A percentile compares a stretch with the other conserved stretches of the same genome.
These are phyloP conservation scores for Groenewaldozyma sp. DNA, from an alignment of 1,139 yeast species.

Conservation along the genomic window DNA sequence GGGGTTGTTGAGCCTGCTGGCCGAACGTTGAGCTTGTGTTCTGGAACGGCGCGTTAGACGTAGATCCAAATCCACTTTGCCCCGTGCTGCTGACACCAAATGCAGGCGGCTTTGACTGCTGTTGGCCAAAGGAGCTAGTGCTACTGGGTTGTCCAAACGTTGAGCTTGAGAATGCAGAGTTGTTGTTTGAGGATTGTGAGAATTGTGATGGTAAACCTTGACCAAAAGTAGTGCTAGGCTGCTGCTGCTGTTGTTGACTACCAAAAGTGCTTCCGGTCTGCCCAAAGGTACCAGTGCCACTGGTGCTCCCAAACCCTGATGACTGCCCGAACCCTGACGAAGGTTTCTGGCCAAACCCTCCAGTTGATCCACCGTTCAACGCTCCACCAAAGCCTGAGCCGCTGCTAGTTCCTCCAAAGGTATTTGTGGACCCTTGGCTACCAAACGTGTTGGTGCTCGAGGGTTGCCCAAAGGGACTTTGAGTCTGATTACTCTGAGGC, in stretches of 20 bases:
- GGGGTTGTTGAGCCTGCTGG: conserved; percentile 1
- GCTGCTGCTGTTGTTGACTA: conserved; percentile 6
- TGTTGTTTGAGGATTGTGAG: conserved; percentile 1
- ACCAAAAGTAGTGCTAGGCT: conserved; percentile 1
- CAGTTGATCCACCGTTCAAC: background rate
- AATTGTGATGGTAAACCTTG: background rate
- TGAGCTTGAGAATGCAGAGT: background rate
- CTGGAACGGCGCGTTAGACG: no score
- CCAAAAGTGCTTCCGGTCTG: no score
- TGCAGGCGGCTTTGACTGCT: conserved; percentile 5
- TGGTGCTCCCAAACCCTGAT: conserved; percentile 8
- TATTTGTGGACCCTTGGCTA: no score
- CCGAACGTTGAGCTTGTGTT: conserved; percentile 4
- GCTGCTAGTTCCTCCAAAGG: no score
- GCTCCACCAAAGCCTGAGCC: no score
- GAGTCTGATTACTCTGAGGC: no score
- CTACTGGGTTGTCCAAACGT: conserved; percentile 3
- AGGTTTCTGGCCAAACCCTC: conserved; percentile 8
- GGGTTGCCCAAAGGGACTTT: no score
- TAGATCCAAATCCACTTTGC: no score
- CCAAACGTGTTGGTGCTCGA: no score
- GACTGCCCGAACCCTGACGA: background rate
- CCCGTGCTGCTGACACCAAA: no score
- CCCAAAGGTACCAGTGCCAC: conserved; percentile 10
- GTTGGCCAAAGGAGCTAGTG: conserved; percentile 9